Conservation (phyloP, 495 filamentous ascomycete species). For the Astrothelium macrocarpum region DNA sequence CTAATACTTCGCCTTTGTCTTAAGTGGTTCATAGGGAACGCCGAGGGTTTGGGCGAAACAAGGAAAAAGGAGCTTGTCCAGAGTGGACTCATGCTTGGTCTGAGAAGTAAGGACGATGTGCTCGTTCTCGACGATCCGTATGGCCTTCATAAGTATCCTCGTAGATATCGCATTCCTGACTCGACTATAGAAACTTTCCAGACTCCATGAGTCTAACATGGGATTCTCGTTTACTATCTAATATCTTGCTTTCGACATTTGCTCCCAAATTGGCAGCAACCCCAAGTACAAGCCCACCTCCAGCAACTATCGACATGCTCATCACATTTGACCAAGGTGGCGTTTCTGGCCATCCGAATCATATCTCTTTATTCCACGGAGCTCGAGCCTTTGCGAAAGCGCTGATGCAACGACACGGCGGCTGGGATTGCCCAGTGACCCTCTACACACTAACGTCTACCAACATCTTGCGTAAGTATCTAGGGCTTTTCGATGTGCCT, state of each 20-base stretch:
- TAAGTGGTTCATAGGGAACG: slow-evolving; percentile 48
- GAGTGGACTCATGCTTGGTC: slow-evolving; percentile 63
- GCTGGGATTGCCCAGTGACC: slow-evolving; percentile 63
- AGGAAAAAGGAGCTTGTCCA: slow-evolving; percentile 75
- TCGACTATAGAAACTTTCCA: slow-evolving; percentile 51
- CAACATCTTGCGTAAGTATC: slow-evolving; percentile 67
- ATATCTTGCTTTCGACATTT: slow-evolving; percentile 59
- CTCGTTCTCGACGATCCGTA: slow-evolving; percentile 67
- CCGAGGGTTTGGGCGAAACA: slow-evolving; percentile 73
- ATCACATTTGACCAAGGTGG: slow-evolving; percentile 80
- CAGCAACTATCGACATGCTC: slow-evolving; percentile 63
- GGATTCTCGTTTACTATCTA: slow-evolving; percentile 57
- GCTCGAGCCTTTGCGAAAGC: slow-evolving; percentile 58
- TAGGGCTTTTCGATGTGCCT: slow-evolving; percentile 61
- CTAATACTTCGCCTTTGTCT: slow-evolving; percentile 12
- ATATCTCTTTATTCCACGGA: slow-evolving; percentile 76
- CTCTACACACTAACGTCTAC: slow-evolving; percentile 74
- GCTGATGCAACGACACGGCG: slow-evolving; percentile 52
- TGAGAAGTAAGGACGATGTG: slow-evolving; percentile 63
- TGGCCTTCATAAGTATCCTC: background rate
- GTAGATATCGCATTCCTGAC: slow-evolving; percentile 5
- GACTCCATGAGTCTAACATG: slow-evolving; percentile 77
- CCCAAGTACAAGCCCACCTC: slow-evolving; percentile 26
- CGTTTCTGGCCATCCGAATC: slow-evolving; percentile 81
- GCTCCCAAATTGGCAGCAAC: slow-evolving; percentile 46